Percentiles rank a stretch among this genome's conserved stretches.
Conservation (phyloP, 1,284 basidiomycete genomes). For the Marasmius tenuissimus region DNA sequence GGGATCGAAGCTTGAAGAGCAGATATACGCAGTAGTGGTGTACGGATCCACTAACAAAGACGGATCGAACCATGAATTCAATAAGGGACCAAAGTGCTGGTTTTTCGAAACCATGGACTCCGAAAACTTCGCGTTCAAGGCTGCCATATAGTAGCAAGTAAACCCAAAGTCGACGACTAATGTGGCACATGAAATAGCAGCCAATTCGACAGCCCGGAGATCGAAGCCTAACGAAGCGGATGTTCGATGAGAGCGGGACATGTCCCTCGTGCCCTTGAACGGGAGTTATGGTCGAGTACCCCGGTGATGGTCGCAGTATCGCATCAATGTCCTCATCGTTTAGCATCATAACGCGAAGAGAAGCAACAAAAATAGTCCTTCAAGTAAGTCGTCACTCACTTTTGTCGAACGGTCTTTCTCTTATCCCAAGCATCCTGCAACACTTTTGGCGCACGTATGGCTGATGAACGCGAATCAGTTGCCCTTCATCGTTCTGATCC, state of each 20-base stretch:
- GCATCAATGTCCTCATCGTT: too few species aligned
- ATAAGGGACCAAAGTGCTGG: too few species aligned
- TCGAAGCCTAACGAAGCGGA: too few species aligned
- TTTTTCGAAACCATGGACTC: neutral
- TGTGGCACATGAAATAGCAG: neutral
- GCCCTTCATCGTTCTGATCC: neutral
- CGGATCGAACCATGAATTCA: too few species aligned
- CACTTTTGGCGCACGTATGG: slow-evolving; percentile 80
- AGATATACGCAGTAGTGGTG: too few species aligned
- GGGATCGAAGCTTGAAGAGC: neutral
- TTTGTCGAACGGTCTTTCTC: slow-evolving; percentile 89
- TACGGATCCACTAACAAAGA: too few species aligned
- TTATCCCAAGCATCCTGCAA: slow-evolving; percentile 89
- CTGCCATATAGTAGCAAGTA: neutral
- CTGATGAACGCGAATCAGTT: slow-evolving; percentile 32
- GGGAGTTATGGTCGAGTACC: too few species aligned
- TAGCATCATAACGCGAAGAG: neutral
- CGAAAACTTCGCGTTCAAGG: slow-evolving; percentile 1
- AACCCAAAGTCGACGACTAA: too few species aligned
- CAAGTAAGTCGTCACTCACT: slow-evolving; percentile 57
- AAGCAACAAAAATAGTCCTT: neutral
- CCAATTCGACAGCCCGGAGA: too few species aligned
- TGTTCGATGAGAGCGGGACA: too few species aligned
- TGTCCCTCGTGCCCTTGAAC: too few species aligned
- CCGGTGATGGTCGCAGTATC: too few species aligned